Conservation (phyloP, 192 early-diverging fungal species). For the Bifiguratus adelaidae region DNA sequence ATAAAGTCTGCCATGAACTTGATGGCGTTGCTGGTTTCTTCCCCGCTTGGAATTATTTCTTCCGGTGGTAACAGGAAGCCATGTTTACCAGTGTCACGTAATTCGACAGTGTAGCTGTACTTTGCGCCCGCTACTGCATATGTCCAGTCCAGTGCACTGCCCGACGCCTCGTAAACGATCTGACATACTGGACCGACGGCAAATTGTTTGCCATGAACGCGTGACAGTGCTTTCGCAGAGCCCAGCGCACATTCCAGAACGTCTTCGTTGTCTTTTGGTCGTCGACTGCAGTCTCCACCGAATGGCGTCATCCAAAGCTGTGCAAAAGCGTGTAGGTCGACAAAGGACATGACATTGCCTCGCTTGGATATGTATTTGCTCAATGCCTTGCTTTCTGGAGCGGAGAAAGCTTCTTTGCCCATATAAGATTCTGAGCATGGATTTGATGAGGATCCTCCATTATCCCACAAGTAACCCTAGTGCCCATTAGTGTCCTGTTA, state of each 20-base stretch:
- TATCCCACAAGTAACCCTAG: constrained; percentile 24
- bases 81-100: constrained; percentile 26
- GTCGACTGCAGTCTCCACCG: constrained; percentile 18
- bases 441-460: constrained; percentile 11
- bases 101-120: constrained; percentile 32
- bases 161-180: constrained; percentile 23
- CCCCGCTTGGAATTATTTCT: constrained; percentile 27
- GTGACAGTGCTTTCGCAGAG: constrained; percentile 18
- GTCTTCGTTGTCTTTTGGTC: constrained; percentile 22
- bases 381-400: constrained; percentile 24
- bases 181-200: constrained; percentile 25
- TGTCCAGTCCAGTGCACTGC: constrained; percentile 16
- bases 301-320: constrained; percentile 44
- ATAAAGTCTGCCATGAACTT: constrained; percentile 21
- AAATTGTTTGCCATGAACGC: constrained; percentile 23
- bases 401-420: constrained; percentile 21
- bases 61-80: constrained; percentile 33
- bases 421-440: constrained; percentile 29
- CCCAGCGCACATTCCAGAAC: constrained; percentile 20
- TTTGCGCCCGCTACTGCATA: constrained; percentile 26
- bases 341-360: constrained; percentile 18
- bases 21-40: constrained; percentile 29
- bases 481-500: background rate
- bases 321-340: constrained; percentile 33
- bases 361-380: constrained; percentile 16